Base-by-base conservation (phyloP, 768 basidiomycete genomes). In the Rhodotorula sphaerocarpa region DNA sequence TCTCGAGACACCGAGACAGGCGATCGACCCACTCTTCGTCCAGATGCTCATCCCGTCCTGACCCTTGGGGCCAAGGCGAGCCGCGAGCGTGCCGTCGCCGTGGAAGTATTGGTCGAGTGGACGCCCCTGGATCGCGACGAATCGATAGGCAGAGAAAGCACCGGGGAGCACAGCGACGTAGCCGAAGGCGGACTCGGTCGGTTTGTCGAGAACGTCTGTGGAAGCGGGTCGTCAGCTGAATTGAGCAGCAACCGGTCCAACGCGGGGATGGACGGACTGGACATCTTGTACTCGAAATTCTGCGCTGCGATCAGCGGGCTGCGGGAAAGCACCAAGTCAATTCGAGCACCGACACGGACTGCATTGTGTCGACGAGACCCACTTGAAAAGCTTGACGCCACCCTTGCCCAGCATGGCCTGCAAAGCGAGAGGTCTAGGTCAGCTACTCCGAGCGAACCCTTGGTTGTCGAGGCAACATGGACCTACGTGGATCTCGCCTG, bases 111-210 rank as follows among this genome's bases (percentile, higher is more conserved):
- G 78, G 63, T 79, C 76, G 25, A 79, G 70, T 5, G 89, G 92
- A 10, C 88, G 80, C 6, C 93, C 92, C 57, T 85, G 83, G 70
- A 97, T 92, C 43, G 92, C 92, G 27, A 86, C 84, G 77, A 78
- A 96, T n/a, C 90, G 82, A 75, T 97, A 97, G 14, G 91, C 91
- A 14, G 89, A 91, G 81, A 97, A 96, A 53, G 92, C 92, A 74
- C 92, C 92, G 55, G 50, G 50, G 15, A 52, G 23, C 30, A 53
- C 57, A 15, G 58, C 59, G 41, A 72, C 69, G 47, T 95, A 96
- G 34, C 92, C 92, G 71, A 96, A 96, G 67, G 87, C 86, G 74
- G 88, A 90, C 77, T 97, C 92, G 55, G 91, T 79, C 1, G 92
- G 92, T 74, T 95, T 92, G 75, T 92, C 90, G 33, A 96, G 79